A percentile compares a stretch with the other conserved stretches of the same genome.
Conservation (phyloP, 345 rosid genomes). For the Bretschneidera sinensis region DNA sequence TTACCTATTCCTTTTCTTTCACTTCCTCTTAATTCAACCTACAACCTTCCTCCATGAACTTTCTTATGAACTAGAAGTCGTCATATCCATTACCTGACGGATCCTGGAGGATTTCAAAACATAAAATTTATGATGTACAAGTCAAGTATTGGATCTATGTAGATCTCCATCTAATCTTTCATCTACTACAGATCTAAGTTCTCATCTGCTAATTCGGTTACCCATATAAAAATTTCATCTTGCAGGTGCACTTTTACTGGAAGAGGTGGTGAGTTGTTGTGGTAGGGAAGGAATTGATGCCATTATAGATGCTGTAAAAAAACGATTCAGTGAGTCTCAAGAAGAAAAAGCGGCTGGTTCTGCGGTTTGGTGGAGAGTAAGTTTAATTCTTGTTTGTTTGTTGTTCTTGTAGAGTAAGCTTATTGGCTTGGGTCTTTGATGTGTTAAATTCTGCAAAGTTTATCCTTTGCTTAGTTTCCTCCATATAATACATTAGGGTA, state of each 20-base stretch:
- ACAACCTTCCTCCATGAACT: not conserved
- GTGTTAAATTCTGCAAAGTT: too few relatives aligned
- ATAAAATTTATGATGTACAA: too few relatives aligned
- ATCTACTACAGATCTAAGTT: conserved; percentile 2
- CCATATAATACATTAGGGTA: not conserved
- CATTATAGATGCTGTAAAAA: conserved; percentile 56
- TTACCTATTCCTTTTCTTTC: not conserved
- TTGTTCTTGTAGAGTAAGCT: not conserved
- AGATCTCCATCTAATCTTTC: not conserved
- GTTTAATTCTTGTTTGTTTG: conserved; percentile 10
- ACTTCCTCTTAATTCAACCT: not conserved
- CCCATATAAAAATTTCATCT: conserved; percentile 16
- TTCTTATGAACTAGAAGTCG: not conserved
- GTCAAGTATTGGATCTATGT: not conserved
- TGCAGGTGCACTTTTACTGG: conserved; percentile 78
- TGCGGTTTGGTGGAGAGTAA: conserved; percentile 83
- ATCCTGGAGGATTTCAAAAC: not conserved
- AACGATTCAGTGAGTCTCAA: conserved; percentile 68
- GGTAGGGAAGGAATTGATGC: conserved; percentile 75
- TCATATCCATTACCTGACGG: not conserved
- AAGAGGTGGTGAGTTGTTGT: conserved; percentile 70
- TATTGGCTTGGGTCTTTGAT: not conserved
- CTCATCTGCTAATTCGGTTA: conserved; percentile 5
- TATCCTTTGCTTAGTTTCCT: too few relatives aligned
- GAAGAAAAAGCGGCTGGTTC: conserved; percentile 69